These are phyloP conservation scores for Hypoxylon trugodes DNA, from an alignment of 495 filamentous ascomycete species.

Conservation along the genomic window DNA sequence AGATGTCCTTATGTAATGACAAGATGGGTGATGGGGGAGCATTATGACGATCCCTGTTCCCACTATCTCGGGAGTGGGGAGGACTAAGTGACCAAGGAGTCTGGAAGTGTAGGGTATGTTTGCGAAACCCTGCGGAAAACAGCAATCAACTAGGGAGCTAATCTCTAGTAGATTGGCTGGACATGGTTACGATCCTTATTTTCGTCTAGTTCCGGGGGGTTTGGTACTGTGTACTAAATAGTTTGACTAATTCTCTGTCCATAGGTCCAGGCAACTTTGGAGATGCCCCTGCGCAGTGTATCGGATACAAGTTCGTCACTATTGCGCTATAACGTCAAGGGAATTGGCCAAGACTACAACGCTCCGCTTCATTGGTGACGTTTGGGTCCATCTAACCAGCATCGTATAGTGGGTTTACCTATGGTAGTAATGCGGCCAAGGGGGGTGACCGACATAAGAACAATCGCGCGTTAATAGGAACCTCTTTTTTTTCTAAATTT, in stretches of 20 bases:
- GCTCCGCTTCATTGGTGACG: constrained; percentile 16
- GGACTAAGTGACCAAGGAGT: neutral
- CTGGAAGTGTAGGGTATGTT: neutral
- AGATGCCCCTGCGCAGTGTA: constrained; percentile 10
- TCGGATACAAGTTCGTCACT: constrained; percentile 13
- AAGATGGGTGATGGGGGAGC: too few relatives aligned
- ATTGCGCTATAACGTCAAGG: constrained; percentile 3
- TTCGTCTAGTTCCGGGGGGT: neutral
- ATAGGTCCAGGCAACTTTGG: constrained; percentile 3
- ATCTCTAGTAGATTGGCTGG: neutral
- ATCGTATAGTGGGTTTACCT: constrained; percentile 1
- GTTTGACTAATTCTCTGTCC: constrained; percentile 1
- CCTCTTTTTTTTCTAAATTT: constrained; percentile 11
- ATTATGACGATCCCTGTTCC: constrained; percentile 12
- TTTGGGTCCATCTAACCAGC: neutral
- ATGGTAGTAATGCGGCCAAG: constrained; percentile 8
- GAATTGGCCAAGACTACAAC: constrained; percentile 20
- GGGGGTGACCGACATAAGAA: constrained; percentile 1
- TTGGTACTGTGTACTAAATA: constrained; percentile 18
- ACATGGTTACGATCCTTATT: constrained; percentile 1
- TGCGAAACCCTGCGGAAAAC: neutral
- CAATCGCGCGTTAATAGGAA: constrained; percentile 22
- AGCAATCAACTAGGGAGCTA: neutral
- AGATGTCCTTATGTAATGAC: too few relatives aligned
- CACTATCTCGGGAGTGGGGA: neutral